These are phyloP conservation scores for Fusarium chuoi DNA, from an alignment of 2,329 filamentous ascomycete genomes.

Conservation along the genomic window DNA sequence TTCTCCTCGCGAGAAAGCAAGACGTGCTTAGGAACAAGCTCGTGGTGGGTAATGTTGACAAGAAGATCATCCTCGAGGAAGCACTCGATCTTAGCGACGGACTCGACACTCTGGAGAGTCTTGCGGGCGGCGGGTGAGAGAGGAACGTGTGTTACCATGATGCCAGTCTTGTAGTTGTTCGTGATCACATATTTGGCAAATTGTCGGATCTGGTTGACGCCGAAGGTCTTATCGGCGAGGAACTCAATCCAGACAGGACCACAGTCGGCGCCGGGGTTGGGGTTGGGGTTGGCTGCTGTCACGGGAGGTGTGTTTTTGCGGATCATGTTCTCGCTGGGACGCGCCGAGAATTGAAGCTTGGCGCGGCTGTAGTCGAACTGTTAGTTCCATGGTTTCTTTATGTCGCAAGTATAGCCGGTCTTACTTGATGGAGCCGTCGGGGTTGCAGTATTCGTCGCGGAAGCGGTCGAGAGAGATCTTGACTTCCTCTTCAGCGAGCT, in stretches of 20 bases:
- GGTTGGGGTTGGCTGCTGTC: constrained; percentile 75
- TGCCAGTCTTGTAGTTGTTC: constrained; percentile 87
- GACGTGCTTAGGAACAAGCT: constrained; percentile 94
- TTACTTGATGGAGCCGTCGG: constrained; percentile 81
- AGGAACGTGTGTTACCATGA: constrained; percentile 85
- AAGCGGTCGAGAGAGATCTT: constrained; percentile 88
- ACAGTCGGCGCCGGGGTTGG: constrained; percentile 77
- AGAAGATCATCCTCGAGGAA: constrained; percentile 96
- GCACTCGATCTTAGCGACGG: constrained; percentile 85
- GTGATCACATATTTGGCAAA: constrained; percentile 86
- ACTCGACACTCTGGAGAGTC: constrained; percentile 80
- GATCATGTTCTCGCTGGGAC: constrained; percentile 85
- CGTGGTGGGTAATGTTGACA: constrained; percentile 98
- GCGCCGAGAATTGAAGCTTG: constrained; percentile 88
- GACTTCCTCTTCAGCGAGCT: constrained; percentile 89
- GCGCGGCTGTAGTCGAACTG: constrained; percentile 68
- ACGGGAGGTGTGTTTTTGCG: constrained; percentile 81
- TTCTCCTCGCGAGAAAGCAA: constrained; percentile 93
- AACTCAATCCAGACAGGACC: constrained; percentile 96
- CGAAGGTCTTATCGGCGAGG: constrained; percentile 80
- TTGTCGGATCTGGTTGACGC: constrained; percentile 89
- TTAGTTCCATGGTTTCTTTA: constrained; percentile 6
- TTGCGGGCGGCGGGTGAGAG: constrained; percentile 90
- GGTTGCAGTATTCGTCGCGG: constrained; percentile 74
- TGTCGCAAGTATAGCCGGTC: constrained; percentile 42